Evolutionary conservation across 257 asterid species (phyloP), one percentile per base, ranked within the genome.

Genomic region (Craterostigma plantagineum): DNA sequence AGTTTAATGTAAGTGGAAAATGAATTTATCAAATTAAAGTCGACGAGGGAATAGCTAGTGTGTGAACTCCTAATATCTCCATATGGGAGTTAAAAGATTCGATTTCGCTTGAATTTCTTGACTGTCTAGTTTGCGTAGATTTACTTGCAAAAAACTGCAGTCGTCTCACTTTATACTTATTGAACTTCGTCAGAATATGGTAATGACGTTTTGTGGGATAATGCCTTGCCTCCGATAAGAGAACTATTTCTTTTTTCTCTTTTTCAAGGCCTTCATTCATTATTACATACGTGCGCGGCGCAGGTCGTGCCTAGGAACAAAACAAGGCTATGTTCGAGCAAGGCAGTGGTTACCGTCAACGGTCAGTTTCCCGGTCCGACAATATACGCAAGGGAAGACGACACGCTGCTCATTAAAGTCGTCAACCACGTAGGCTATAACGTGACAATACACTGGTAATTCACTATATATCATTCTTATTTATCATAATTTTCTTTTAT

Each of bases 341-440:
- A 77, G 60, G 53, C 66, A 23, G 59, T 65, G 11, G 79, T 64
- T 11, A 76, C 82, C 0, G 67, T 76, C 12, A 76, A 76, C 48
- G 90, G 90, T 4, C 64, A 46, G 43, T 69, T 64, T 51, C 79
- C 90, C 0, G 82, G 90, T 17, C 90, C 90, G 44, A 67, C 72
- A 18, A 69, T 76, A 45, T 42, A 49, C 30, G 79, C 76, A 1
- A 55, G 67, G 51, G 90, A 76, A 69, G 90, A 62, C 39, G 90
- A 76, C 55, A 69, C 61, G 1, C 52, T 76, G 11, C 62, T 72
- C 5, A 60, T 76, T 53, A 66, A 69, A 8, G 79, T 72, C 38
- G 70, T 72, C 50, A 72, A 76, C 48, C 62, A 59, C 11, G 82
- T 76, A 53, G 61, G 49, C 12, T 72, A 72, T 38, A 76, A 72